Base-by-base conservation (phyloP, 225 moss, liverwort and hornwort genomes). In the Sphagnum contortum region DNA sequence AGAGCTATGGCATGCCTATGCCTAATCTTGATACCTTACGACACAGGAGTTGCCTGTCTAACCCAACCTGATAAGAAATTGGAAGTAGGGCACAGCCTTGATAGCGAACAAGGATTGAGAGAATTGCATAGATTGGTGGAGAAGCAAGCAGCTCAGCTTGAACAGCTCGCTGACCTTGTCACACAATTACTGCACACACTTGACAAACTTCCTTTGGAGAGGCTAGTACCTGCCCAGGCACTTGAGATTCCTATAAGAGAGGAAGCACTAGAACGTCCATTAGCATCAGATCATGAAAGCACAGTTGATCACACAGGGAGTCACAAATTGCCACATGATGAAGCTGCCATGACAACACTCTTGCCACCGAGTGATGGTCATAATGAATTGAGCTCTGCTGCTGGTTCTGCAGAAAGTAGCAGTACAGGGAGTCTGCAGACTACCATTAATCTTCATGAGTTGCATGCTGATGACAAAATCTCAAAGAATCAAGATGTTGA, bases 61-160 rank as follows among this genome's bases (percentile, higher is more conserved):
- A 1, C 29, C 29, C 29, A 29, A 29, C 29, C 29, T 29, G 1
- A 29, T 0, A 1, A 29, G 29, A 29, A 29, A 1, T 29, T 29
- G 29, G 29, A 29, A 29, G 29, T 29, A 29, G 29, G 29, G 29
- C 29, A 29, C 29, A 29, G 29, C 29, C 29, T 29, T n/a, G 63
- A 82, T 56, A 73, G 68, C 6, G 49, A 63, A 46, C 48, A 63
- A 45, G 66, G 44, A 49, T 48, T 73, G 3, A 13, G 58, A 48
- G 63, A 77, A 61, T 64, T 83, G 70, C 69, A 70, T 47, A 72
- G 66, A 49, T 57, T 80, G 60, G 62, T 83, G 59, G 14, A 47
- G 47, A 62, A 72, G 61, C 80, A 80, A 57, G 72, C 75, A 48
- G 70, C 60, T 50, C 83, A 83, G 66, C 66, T 83, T 70, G 68